These are phyloP conservation scores for Chenopodium berlandieri DNA, from an alignment of 148 eudicot species.

Conservation along the genomic window DNA sequence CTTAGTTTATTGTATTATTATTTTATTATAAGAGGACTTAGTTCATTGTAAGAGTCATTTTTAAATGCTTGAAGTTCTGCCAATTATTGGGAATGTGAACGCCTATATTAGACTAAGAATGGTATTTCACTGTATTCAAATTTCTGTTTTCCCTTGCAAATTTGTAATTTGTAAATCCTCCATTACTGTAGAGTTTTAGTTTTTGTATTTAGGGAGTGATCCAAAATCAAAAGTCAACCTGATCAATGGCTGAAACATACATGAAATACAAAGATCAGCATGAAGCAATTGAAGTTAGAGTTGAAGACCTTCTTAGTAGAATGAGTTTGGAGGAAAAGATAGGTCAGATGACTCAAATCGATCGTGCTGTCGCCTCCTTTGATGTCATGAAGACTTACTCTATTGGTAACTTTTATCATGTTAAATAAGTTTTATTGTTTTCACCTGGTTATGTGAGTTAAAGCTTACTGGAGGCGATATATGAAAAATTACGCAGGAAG, in stretches of 20 bases:
- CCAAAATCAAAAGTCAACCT: not conserved
- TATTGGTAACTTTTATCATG: conserved; percentile 16
- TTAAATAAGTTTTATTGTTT: not conserved
- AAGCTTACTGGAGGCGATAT: not conserved
- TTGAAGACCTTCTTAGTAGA: conserved; percentile 29
- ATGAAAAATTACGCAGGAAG: conserved; percentile 23
- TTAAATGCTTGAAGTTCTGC: too few species aligned
- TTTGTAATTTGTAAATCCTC: not conserved
- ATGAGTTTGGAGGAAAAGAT: conserved; percentile 39
- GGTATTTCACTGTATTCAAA: not conserved
- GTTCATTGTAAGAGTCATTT: too few species aligned
- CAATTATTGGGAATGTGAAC: too few species aligned
- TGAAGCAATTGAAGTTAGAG: conserved; percentile 30
- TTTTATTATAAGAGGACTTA: too few species aligned
- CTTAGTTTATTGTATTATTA: too few species aligned
- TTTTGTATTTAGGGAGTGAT: not conserved
- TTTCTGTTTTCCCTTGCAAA: not conserved
- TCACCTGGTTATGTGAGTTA: not conserved
- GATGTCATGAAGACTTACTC: conserved; percentile 24
- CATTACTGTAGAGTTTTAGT: not conserved
- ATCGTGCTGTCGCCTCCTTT: conserved; percentile 21
- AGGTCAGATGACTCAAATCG: conserved; percentile 42
- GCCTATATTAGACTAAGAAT: not conserved
- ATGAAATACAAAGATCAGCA: conserved; percentile 28
- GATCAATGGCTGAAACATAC: conserved; percentile 11